Evolutionary conservation across 192 early-diverging fungal species (phyloP).

Genomic region (Backusella parvicylindrica): DNA sequence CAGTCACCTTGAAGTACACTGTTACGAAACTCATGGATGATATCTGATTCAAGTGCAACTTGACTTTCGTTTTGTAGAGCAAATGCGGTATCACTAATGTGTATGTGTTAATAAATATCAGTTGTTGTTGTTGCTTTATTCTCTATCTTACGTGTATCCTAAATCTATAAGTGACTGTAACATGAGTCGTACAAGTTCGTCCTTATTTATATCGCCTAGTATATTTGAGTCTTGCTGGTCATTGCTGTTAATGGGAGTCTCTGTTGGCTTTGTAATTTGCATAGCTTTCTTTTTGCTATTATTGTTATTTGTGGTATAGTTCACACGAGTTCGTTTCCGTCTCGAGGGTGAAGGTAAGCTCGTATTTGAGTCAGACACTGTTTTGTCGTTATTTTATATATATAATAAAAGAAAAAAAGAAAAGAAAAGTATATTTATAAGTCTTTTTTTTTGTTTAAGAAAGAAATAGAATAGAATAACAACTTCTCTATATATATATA

Average conservation of each 20-base stretch:
- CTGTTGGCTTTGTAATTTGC: background rate
- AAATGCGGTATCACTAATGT: conserved; percentile 59
- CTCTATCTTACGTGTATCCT: conserved; percentile 64
- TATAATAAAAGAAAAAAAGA: background rate
- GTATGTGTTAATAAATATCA: background rate
- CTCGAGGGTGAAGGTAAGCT: background rate
- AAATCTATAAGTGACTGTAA: conserved; percentile 82
- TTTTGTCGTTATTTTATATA: background rate
- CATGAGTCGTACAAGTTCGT: conserved; percentile 87
- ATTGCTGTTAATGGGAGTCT: background rate
- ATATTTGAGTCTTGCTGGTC: background rate
- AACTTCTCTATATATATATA: background rate
- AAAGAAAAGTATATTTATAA: background rate
- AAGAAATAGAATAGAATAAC: background rate
- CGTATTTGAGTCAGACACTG: background rate
- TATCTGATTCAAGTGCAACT: conserved; percentile 66
- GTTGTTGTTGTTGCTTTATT: no score
- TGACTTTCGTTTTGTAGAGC: conserved; percentile 80
- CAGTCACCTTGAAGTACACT: conserved; percentile 78
- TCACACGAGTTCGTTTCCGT: conserved; percentile 2
- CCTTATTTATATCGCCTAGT: conserved; percentile 26
- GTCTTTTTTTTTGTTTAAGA: background rate
- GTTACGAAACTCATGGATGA: conserved; percentile 66
- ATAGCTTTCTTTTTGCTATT: background rate
- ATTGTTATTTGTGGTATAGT: background rate